phyloP scores from a whole-genome alignment of 1,139 yeast species.

The Hansenula sp. region DNA sequence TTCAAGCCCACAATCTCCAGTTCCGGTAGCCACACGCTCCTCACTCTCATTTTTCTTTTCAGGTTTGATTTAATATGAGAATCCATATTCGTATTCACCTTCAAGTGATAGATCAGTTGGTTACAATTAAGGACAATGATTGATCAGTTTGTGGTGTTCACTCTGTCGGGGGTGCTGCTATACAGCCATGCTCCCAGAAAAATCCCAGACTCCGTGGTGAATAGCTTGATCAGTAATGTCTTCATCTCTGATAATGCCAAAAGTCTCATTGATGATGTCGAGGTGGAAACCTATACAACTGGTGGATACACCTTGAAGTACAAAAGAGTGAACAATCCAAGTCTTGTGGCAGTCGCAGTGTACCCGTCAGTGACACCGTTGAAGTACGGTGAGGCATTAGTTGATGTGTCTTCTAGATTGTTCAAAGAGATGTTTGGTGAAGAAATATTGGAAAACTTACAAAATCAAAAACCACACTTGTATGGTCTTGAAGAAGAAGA shows the following conservation, averaged over 20 bases:
- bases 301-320: constrained; percentile 30
- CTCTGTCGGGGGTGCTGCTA: constrained; percentile 53
- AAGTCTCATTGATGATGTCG: constrained; percentile 23
- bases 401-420: constrained; percentile 23
- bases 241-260: constrained; percentile 34
- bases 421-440: constrained; percentile 27
- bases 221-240: constrained; percentile 44
- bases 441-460: constrained; percentile 24
- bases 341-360: constrained; percentile 25
- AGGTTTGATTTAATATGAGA: too few species aligned
- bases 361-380: constrained; percentile 28
- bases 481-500: constrained; percentile 24
- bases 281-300: constrained; percentile 28
- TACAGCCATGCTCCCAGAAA: constrained; percentile 44
- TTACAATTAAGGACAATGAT: constrained; percentile 32
- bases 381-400: constrained; percentile 30
- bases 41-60: too few species aligned
- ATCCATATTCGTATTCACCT: too few species aligned
- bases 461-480: constrained; percentile 21
- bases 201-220: constrained; percentile 39
- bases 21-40: too few species aligned
- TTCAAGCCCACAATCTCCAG: too few species aligned
- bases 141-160: constrained; percentile 51
- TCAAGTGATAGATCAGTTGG: too few species aligned
- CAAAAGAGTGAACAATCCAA: constrained; percentile 20